A percentile compares a stretch with the other conserved stretches of the same genome.
Evolutionary conservation across 1,284 basidiomycete species (phyloP).

Genomic region (Sporisorium exsertum): DNA sequence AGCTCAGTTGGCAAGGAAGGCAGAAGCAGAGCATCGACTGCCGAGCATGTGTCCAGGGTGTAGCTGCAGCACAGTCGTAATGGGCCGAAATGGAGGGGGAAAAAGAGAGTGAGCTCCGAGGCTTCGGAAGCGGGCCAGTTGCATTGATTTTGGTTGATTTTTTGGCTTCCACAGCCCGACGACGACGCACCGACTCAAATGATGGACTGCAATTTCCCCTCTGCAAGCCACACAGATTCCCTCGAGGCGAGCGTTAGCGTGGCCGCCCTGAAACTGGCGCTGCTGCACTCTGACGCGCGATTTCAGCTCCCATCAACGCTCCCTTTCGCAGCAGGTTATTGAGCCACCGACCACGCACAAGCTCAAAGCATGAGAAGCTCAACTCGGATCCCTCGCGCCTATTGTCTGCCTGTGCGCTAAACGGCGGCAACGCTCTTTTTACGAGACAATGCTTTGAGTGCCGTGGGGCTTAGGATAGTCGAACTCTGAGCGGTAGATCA

Average conservation of each 20-base stretch:
- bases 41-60: constrained; percentile 5
- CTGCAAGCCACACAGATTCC: not conserved
- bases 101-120: not conserved
- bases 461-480: too few relatives aligned
- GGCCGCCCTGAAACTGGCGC: not conserved
- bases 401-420: too few relatives aligned
- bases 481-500: too few relatives aligned
- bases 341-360: too few relatives aligned
- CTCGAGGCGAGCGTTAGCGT: not conserved
- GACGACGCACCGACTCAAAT: not conserved
- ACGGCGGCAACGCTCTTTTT: not conserved
- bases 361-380: too few relatives aligned
- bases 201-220: not conserved
- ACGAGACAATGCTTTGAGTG: too few relatives aligned
- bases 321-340: too few relatives aligned
- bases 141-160: not conserved
- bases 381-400: too few relatives aligned
- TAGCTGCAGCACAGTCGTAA: not conserved
- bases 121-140: constrained; percentile 1
- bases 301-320: constrained; percentile 2
- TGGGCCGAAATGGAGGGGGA: not conserved
- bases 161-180: not conserved
- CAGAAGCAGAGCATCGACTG: not conserved
- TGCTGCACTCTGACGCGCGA: constrained; percentile 3
- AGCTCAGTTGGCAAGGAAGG: not conserved